Percentiles rank a stretch among this genome's conserved stretches.
These are phyloP conservation scores for Henckelia pumila DNA, from an alignment of 257 asterid genomes.

Conservation along the genomic window DNA sequence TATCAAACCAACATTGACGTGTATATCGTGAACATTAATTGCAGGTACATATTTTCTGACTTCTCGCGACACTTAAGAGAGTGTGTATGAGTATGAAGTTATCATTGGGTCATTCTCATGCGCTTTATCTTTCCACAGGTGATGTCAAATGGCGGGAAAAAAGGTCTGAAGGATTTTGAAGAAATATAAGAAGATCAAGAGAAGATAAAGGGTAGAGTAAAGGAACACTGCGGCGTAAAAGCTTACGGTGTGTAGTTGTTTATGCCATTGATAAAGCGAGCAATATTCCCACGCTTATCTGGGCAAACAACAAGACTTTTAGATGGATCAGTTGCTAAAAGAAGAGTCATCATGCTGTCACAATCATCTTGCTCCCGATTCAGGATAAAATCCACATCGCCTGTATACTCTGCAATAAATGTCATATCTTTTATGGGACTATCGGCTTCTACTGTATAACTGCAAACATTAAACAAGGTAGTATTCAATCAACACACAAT, in stretches of 20 bases:
- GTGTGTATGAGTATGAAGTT: not conserved
- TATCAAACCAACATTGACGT: not conserved
- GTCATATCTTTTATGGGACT: slow-evolving; percentile 84
- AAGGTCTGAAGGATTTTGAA: not conserved
- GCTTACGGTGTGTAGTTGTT: slow-evolving; percentile 78
- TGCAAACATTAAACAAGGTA: slow-evolving; percentile 37
- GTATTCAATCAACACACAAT: slow-evolving; percentile 11
- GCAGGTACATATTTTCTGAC: not conserved
- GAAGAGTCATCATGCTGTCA: slow-evolving; percentile 92
- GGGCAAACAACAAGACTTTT: slow-evolving; percentile 77
- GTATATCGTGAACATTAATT: too few species aligned
- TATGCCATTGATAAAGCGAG: slow-evolving; percentile 84
- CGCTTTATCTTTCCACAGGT: not conserved
- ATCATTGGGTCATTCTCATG: not conserved
- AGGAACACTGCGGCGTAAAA: slow-evolving; percentile 22
- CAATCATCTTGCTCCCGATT: slow-evolving; percentile 75
- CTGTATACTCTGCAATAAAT: slow-evolving; percentile 68
- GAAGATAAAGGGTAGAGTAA: slow-evolving; percentile 22
- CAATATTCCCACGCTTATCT: slow-evolving; percentile 77
- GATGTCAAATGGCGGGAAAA: not conserved
- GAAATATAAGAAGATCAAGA: slow-evolving; percentile 16
- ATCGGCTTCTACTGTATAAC: slow-evolving; percentile 88
- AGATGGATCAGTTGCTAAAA: slow-evolving; percentile 54
- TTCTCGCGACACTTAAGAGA: not conserved
- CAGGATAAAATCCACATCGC: slow-evolving; percentile 78